Percentiles rank a stretch among this genome's conserved stretches.
phyloP scores from a whole-genome alignment of 2,329 filamentous ascomycete genomes.

The Neopestalotiopsis clavispora region DNA sequence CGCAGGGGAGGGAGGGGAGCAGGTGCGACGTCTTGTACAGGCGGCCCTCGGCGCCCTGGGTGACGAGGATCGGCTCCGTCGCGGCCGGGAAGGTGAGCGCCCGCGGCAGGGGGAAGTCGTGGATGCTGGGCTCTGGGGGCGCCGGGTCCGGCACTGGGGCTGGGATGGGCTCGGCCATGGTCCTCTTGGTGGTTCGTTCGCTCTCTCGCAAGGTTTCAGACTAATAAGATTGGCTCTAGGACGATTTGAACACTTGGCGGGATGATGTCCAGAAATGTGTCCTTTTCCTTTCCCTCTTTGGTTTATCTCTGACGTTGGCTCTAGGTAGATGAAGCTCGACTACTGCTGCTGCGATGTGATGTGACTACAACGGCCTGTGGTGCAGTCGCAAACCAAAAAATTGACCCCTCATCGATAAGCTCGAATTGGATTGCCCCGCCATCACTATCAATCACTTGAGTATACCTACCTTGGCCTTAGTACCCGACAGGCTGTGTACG shows the following conservation, averaged over 20 bases:
- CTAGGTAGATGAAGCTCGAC: neutral
- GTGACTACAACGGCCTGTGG: neutral
- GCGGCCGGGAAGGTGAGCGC: slow-evolving; percentile 68
- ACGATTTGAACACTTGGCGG: neutral
- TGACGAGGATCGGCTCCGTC: slow-evolving; percentile 70
- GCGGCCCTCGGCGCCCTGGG: slow-evolving; percentile 94
- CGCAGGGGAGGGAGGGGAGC: slow-evolving; percentile 67
- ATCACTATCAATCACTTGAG: neutral
- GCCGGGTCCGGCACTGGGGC: slow-evolving; percentile 7
- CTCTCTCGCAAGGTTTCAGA: neutral
- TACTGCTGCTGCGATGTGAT: neutral
- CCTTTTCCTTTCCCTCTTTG: neutral
- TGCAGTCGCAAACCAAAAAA: slow-evolving; percentile 4
- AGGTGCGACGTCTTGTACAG: slow-evolving; percentile 89
- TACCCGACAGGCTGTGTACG: neutral
- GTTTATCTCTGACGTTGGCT: neutral
- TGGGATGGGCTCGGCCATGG: slow-evolving; percentile 23
- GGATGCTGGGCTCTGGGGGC: neutral
- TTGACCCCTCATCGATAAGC: slow-evolving; percentile 8
- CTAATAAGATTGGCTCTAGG: neutral
- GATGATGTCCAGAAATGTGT: neutral
- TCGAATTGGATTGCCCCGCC: slow-evolving; percentile 14
- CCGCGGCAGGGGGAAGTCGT: slow-evolving; percentile 59
- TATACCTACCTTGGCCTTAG: neutral
- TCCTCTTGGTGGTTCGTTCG: neutral